A percentile compares a stretch with the other conserved stretches of the same genome.
Evolutionary conservation across 345 rosid species (phyloP).

Genomic region (Citrus trifoliata): DNA sequence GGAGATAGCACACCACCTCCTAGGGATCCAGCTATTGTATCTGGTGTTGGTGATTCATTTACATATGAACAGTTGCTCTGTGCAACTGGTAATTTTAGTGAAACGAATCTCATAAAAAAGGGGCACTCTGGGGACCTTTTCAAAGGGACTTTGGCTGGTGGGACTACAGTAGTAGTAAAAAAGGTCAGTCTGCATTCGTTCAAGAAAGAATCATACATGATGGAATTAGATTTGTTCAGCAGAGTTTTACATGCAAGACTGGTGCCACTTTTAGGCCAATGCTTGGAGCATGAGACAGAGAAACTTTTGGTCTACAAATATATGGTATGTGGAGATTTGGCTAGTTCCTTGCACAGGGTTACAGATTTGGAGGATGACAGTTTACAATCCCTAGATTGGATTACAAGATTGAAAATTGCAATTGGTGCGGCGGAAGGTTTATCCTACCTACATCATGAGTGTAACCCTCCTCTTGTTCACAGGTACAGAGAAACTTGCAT

Average conservation of each 20-base stretch:
- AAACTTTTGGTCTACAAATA: slow-evolving; percentile 85
- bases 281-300: slow-evolving; percentile 61
- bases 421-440: slow-evolving; percentile 89
- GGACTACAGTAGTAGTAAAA: slow-evolving; percentile 59
- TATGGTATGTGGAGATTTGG: slow-evolving; percentile 77
- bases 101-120: slow-evolving; percentile 59
- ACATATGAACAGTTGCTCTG: slow-evolving; percentile 56
- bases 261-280: slow-evolving; percentile 77
- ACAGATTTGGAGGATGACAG: slow-evolving; percentile 51
- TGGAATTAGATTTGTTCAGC: slow-evolving; percentile 70
- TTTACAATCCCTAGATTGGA: slow-evolving; percentile 85
- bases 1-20: slow-evolving; percentile 40
- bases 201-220: slow-evolving; percentile 47
- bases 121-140: slow-evolving; percentile 91
- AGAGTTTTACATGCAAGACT: slow-evolving; percentile 69
- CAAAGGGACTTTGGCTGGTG: slow-evolving; percentile 57
- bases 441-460: slow-evolving; percentile 83
- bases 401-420: slow-evolving; percentile 86
- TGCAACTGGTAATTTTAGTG: slow-evolving; percentile 62
- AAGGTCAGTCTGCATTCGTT: slow-evolving; percentile 48
- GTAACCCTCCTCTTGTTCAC: slow-evolving; percentile 86
- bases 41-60: slow-evolving; percentile 57
- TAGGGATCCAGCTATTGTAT: slow-evolving; percentile 39
- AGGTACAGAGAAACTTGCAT: slow-evolving; percentile 43
- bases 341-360: slow-evolving; percentile 61